phyloP scores from a whole-genome alignment of 495 filamentous ascomycete genomes.

The Neurospora hispaniola region DNA sequence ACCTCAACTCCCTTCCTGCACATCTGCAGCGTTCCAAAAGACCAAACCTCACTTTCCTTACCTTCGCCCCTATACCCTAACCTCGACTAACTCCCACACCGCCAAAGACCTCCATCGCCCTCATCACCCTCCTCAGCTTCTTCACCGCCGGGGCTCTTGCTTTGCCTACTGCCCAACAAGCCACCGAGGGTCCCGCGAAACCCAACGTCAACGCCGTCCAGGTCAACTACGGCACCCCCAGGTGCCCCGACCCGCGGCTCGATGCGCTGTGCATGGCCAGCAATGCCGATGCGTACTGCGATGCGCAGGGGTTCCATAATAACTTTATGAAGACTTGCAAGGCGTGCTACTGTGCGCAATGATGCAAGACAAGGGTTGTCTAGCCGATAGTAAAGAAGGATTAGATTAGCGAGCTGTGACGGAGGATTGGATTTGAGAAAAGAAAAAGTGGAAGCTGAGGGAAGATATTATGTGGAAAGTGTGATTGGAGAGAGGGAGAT shows the following conservation, averaged over 20 bases:
- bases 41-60: background rate
- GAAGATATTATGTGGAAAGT: no score
- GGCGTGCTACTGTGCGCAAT: background rate
- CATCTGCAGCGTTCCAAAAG: no score
- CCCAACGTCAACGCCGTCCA: background rate
- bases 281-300: slow-evolving; percentile 13
- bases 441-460: no score
- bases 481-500: no score
- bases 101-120: background rate
- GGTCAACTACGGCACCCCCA: slow-evolving; percentile 7
- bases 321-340: slow-evolving; percentile 12
- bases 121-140: slow-evolving; percentile 1
- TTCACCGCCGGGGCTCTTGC: background rate
- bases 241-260: slow-evolving; percentile 7
- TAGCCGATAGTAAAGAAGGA: no score
- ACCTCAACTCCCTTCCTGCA: background rate
- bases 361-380: background rate
- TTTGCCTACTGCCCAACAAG: background rate
- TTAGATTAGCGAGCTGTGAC: no score
- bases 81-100: background rate
- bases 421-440: no score
- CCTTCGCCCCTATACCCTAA: no score
- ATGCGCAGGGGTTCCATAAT: slow-evolving; percentile 12
- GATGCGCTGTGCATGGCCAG: slow-evolving; percentile 9
- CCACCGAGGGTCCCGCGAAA: background rate